Percentiles rank a stretch among this genome's conserved stretches.
Conservation (phyloP, 257 asterid species). For the Ehretia macrophylla region DNA sequence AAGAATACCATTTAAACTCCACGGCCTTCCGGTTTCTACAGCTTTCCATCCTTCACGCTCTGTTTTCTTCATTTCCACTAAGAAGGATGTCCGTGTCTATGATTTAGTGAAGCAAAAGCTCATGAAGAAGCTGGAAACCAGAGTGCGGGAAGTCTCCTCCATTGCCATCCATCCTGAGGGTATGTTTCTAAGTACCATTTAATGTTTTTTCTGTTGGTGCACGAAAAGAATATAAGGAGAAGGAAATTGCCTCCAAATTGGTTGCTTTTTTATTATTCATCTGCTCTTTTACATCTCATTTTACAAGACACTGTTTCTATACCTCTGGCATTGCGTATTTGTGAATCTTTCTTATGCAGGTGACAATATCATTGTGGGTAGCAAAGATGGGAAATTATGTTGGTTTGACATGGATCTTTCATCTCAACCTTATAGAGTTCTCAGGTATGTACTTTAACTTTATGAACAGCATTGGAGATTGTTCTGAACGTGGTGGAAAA, state of each 20-base stretch:
- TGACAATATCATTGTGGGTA: constrained; percentile 87
- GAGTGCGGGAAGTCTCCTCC: constrained; percentile 87
- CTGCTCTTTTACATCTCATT: background rate
- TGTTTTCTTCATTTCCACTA: constrained; percentile 72
- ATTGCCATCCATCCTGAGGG: constrained; percentile 91
- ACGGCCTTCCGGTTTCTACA: constrained; percentile 82
- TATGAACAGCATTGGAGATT: constrained; percentile 2
- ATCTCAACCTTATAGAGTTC: constrained; percentile 80
- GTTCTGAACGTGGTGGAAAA: background rate
- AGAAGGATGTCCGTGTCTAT: constrained; percentile 74
- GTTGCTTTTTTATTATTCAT: background rate
- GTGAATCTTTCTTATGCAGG: constrained; percentile 47
- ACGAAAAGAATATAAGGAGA: background rate
- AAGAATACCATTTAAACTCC: constrained; percentile 75
- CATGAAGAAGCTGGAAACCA: constrained; percentile 83
- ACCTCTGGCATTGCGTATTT: background rate
- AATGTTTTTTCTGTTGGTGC: background rate
- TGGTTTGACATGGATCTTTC: constrained; percentile 99
- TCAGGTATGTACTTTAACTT: constrained; percentile 48
- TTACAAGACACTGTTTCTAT: background rate
- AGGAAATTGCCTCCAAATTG: background rate
- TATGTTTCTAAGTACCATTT: constrained; percentile 22
- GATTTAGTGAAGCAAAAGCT: constrained; percentile 74
- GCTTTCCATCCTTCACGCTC: constrained; percentile 94
- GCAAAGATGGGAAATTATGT: constrained; percentile 91